These are phyloP conservation scores for Plectranthus barbatus DNA, from an alignment of 257 asterid genomes.

Conservation along the genomic window DNA sequence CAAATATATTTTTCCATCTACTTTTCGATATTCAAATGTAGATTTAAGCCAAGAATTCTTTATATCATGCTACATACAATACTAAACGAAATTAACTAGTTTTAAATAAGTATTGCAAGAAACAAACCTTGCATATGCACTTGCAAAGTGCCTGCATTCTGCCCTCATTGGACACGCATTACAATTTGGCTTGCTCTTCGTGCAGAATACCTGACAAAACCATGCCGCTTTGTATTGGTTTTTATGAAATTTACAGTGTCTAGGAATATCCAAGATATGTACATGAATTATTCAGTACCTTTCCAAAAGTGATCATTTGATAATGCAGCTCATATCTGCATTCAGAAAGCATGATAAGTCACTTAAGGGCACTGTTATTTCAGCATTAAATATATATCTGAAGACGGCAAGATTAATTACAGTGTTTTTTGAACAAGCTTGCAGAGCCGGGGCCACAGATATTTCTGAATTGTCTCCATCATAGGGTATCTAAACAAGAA, in stretches of 20 bases:
- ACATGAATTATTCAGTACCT: constrained; percentile 32
- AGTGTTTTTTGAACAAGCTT: constrained; percentile 60
- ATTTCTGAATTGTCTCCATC: constrained; percentile 61
- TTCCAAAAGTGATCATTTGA: constrained; percentile 78
- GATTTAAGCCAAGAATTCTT: background rate
- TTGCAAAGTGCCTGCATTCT: constrained; percentile 75
- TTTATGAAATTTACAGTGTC: background rate
- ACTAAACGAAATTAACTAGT: background rate
- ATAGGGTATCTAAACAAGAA: constrained; percentile 51
- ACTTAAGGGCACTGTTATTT: background rate
- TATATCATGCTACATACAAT: background rate
- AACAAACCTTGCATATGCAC: constrained; percentile 65
- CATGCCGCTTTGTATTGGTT: background rate
- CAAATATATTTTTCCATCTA: background rate
- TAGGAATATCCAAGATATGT: background rate
- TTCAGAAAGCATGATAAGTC: constrained; percentile 13
- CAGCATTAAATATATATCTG: background rate
- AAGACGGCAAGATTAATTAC: constrained; percentile 23
- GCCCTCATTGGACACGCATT: constrained; percentile 79
- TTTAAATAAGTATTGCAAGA: constrained; percentile 1
- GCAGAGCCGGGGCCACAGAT: constrained; percentile 69
- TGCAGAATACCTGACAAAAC: constrained; percentile 63
- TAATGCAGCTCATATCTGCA: constrained; percentile 76
- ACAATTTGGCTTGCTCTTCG: constrained; percentile 75
- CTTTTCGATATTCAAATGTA: background rate